A percentile compares a stretch with the other conserved stretches of the same genome.
Evolutionary conservation across 2,329 filamentous ascomycete genomes (phyloP).

Genomic region (Ophiostoma tasmaniense): DNA sequence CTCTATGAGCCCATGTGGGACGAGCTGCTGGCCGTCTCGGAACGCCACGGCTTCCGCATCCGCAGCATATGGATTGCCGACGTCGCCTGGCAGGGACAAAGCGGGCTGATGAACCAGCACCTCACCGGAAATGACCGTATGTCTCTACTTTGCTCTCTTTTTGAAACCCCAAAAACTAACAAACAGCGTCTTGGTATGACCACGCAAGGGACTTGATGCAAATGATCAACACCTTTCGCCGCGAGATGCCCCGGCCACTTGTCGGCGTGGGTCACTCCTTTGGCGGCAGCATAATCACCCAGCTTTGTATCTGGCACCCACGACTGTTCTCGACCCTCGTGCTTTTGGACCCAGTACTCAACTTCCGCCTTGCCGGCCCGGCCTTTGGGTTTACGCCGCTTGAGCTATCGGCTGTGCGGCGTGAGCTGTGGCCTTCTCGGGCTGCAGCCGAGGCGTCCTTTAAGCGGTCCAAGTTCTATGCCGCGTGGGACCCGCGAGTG

Average conservation of each 20-base stretch:
- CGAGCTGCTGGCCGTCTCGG: slow-evolving; percentile 56
- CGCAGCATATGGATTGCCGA: slow-evolving; percentile 85
- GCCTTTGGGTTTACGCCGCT: slow-evolving; percentile 35
- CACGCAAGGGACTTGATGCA: slow-evolving; percentile 76
- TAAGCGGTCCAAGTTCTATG: slow-evolving; percentile 64
- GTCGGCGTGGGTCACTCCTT: slow-evolving; percentile 85
- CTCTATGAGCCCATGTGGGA: slow-evolving; percentile 90
- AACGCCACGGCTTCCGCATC: slow-evolving; percentile 56
- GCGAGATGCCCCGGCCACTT: slow-evolving; percentile 70
- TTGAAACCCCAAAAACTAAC: slow-evolving; percentile 14
- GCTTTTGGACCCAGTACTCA: slow-evolving; percentile 79
- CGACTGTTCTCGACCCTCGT: slow-evolving; percentile 68
- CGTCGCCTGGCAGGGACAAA: slow-evolving; percentile 75
- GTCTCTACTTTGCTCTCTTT: slow-evolving; percentile 24
- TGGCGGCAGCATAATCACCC: slow-evolving; percentile 65
- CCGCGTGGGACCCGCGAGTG: slow-evolving; percentile 71
- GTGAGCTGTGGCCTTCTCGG: slow-evolving; percentile 75
- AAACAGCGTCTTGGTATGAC: slow-evolving; percentile 72
- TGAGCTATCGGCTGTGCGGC: slow-evolving; percentile 58
- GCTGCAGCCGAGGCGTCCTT: slow-evolving; percentile 60
- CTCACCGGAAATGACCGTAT: slow-evolving; percentile 75
- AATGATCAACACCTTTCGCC: slow-evolving; percentile 75
- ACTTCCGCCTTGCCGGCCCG: slow-evolving; percentile 35
- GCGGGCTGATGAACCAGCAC: slow-evolving; percentile 66
- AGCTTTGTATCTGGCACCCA: slow-evolving; percentile 68